Evolutionary conservation across 2,329 filamentous ascomycete genomes (phyloP).

Genomic region (Colletotrichum eremochloae): DNA sequence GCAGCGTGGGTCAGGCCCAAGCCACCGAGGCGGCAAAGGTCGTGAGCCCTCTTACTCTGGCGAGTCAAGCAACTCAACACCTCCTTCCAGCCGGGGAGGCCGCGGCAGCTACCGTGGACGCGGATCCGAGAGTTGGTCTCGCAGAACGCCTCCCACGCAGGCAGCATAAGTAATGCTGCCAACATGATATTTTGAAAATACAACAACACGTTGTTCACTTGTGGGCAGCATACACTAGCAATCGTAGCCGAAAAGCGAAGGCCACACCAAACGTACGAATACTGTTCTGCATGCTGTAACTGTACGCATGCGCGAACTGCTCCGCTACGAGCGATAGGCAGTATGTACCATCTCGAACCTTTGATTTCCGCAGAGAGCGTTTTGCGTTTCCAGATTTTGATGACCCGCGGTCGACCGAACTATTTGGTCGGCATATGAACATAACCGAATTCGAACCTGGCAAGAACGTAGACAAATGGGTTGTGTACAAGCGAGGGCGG

Average conservation of each 20-base stretch:
- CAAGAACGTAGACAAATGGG: slow-evolving; percentile 8
- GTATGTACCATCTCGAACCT: slow-evolving; percentile 26
- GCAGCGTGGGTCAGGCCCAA: slow-evolving; percentile 40
- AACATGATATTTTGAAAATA: neutral
- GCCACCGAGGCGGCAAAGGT: slow-evolving; percentile 44
- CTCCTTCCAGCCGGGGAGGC: slow-evolving; percentile 50
- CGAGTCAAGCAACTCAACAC: slow-evolving; percentile 38
- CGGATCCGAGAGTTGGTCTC: slow-evolving; percentile 58
- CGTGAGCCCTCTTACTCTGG: slow-evolving; percentile 40
- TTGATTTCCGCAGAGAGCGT: slow-evolving; percentile 25
- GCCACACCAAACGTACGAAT: slow-evolving; percentile 18
- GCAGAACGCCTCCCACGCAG: slow-evolving; percentile 44
- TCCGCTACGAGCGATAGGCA: slow-evolving; percentile 27
- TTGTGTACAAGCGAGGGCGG: slow-evolving; percentile 29
- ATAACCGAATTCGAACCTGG: slow-evolving; percentile 9
- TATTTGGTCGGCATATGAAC: slow-evolving; percentile 29
- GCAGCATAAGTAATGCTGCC: slow-evolving; percentile 26
- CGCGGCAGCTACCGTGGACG: slow-evolving; percentile 58
- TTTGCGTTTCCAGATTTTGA: slow-evolving; percentile 24
- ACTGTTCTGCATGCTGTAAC: slow-evolving; percentile 10
- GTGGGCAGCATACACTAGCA: slow-evolving; percentile 12
- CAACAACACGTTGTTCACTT: slow-evolving; percentile 1
- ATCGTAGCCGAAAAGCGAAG: slow-evolving; percentile 23
- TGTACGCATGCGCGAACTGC: slow-evolving; percentile 16
- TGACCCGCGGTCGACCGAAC: slow-evolving; percentile 5